Base-by-base conservation (phyloP, 1,284 basidiomycete genomes). In the Fomitopsis pinicola region DNA sequence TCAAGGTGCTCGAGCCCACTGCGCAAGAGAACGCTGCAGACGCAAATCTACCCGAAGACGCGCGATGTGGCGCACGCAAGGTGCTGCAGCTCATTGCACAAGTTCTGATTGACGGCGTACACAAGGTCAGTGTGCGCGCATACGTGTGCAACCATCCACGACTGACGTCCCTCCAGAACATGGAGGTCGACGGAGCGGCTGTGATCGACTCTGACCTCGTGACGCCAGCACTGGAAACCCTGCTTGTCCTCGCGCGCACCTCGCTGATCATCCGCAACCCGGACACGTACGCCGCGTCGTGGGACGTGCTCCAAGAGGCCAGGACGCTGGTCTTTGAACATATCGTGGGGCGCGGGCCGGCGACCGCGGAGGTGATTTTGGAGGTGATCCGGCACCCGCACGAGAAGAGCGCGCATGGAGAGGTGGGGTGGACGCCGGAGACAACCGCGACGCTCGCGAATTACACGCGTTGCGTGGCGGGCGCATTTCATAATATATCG, bases 401-500 rank as follows among this genome's bases (percentile, higher is more conserved):
- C 52, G 52, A 54, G n/a, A 54, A 54, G 52, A 38, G 52, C n/a
- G 35, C 52, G n/a, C 52, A 54, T 26, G 52, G 19, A 19, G 33
- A 15, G 17, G 52, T 54, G 14, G 52, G 52, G 15, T 54, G 52
- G 52, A 54, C 52, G 35, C 17, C 52, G 9, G 52, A n/a, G 35
- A 54, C 52, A 4, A 54, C 52, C n/a, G 52, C 22, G 42, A 42
- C 48, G 5, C 45, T 59, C 14, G 77, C 85, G 0, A 87, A 87
- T 59, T 85, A 83, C 62, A 67, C 81, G 3, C 85, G 89, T 15
- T 90, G 87, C 66, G 73, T 88, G 5, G 87, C 88, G 5, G 87
- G 85, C 1, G 85, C 86, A 5, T 84, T 85, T 63, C 83, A 90
- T 64, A 87, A 87, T 67, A 67, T 88, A 0, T 87, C 83, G 4